Conservation (phyloP, 2,329 filamentous ascomycete genomes). For the Pseudodiploospora longispora region DNA sequence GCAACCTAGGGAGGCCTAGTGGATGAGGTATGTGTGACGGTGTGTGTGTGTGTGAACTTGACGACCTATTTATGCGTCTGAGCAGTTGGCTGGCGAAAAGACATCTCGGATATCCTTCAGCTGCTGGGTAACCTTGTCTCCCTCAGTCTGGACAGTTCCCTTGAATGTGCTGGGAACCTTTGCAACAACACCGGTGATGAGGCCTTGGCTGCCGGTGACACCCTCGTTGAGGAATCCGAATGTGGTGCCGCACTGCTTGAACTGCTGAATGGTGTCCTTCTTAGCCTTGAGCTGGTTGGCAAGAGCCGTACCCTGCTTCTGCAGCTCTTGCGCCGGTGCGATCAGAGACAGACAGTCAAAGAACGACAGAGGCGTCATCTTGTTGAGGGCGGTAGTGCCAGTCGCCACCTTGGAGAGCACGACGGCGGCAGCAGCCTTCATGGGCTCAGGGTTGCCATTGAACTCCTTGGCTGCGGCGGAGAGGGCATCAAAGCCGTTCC, state of each 20-base stretch:
- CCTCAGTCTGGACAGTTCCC: neutral
- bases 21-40: no score
- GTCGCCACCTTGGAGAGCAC: slow-evolving; percentile 8
- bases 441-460: slow-evolving; percentile 5
- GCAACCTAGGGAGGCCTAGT: no score
- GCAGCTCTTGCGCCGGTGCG: slow-evolving; percentile 5
- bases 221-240: slow-evolving; percentile 1
- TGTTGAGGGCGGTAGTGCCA: slow-evolving; percentile 3
- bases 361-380: slow-evolving; percentile 8
- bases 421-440: slow-evolving; percentile 2
- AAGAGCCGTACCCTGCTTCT: slow-evolving; percentile 5
- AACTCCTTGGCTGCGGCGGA: slow-evolving; percentile 4
- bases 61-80: neutral
- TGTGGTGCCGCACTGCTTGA: slow-evolving; percentile 6
- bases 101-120: neutral
- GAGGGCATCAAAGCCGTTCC: slow-evolving; percentile 6
- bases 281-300: slow-evolving; percentile 3
- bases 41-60: no score
- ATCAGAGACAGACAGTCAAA: slow-evolving; percentile 8
- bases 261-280: slow-evolving; percentile 1
- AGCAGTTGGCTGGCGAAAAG: neutral
- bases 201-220: neutral
- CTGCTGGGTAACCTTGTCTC: neutral
- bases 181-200: neutral
- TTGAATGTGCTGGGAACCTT: neutral